Evolutionary conservation across 495 filamentous ascomycete species (phyloP), one percentile per base, ranked within the genome.

Genomic region (Ramalina intermedia): DNA sequence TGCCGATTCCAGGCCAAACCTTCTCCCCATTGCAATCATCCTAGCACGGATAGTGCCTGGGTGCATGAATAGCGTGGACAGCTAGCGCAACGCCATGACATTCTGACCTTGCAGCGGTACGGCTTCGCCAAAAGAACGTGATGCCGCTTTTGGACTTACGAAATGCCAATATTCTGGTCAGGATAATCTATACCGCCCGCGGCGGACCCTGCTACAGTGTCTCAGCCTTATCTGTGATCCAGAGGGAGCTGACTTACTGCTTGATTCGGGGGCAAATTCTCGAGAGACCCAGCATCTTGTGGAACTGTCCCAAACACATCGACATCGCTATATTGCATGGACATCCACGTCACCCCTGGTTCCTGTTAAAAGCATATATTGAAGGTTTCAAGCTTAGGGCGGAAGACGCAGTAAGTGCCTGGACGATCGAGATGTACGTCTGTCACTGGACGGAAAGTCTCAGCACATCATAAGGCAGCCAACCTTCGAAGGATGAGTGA

Each of bases 51-150:
- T 49, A 51, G 42, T 51, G 53, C 53, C 53, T 47, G 39, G 36
- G 41, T 55, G 53, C 53, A 55, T 51, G 38, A 55, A 38, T 33
- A 33, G 29, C 29, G 29, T 33, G 29, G 29, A 9, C 7, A 11
- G 29, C 27, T 33, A 33, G 29, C 12, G 29, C 7, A 33, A 33
- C 29, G 37, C 50, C 50, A 48, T 33, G 29, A 49, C 6, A 42
- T 17, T 47, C 45, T 46, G 44, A 53, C 56, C 56, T 58, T 59
- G 57, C 57, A 59, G 57, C 53, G 56, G 56, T 58, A 53, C 54
- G 53, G 53, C 50, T 48, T 59, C 54, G 54, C 55, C 50, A 59
- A 51, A 24, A 55, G 52, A 49, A 47, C 46, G 33, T 52, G 44
- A 29, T 53, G 56, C 56, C 50, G 47, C 46, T 58, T 58, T 55